Evolutionary conservation across 2,329 filamentous ascomycete genomes (phyloP).

Genomic region (Cladobotryum protrusum): DNA sequence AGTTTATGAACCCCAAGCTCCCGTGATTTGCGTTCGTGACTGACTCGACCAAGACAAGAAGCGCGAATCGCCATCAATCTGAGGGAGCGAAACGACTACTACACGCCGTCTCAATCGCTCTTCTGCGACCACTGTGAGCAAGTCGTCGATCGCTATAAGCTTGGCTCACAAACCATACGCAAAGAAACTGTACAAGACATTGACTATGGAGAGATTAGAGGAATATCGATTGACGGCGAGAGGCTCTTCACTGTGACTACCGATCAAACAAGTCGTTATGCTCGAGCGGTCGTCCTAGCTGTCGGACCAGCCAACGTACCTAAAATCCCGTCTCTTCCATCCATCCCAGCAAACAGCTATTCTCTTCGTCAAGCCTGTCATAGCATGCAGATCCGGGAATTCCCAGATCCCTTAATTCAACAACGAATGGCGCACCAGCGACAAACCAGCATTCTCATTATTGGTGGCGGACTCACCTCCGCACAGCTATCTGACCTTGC

Average conservation of each 20-base stretch:
- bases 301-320: conserved; percentile 63
- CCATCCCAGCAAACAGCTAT: conserved; percentile 19
- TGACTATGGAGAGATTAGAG: conserved; percentile 46
- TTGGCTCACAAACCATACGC: conserved; percentile 44
- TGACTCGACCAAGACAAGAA: conserved; percentile 31
- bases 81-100: conserved; percentile 64
- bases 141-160: conserved; percentile 49
- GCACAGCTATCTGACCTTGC: conserved; percentile 66
- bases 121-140: conserved; percentile 57
- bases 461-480: conserved; percentile 71
- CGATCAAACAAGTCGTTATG: conserved; percentile 33
- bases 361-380: conserved; percentile 48
- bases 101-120: conserved; percentile 54
- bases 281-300: conserved; percentile 61
- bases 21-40: not conserved
- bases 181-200: conserved; percentile 57
- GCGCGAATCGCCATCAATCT: conserved; percentile 53
- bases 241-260: conserved; percentile 60
- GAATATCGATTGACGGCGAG: conserved; percentile 38
- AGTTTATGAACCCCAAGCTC: conserved; percentile 13
- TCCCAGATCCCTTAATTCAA: conserved; percentile 48
- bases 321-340: conserved; percentile 34
- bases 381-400: conserved; percentile 54
- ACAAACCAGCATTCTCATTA: conserved; percentile 59
- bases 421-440: conserved; percentile 42